These are phyloP conservation scores for Alternaria longipes DNA, from an alignment of 2,329 filamentous ascomycete genomes.

Conservation along the genomic window DNA sequence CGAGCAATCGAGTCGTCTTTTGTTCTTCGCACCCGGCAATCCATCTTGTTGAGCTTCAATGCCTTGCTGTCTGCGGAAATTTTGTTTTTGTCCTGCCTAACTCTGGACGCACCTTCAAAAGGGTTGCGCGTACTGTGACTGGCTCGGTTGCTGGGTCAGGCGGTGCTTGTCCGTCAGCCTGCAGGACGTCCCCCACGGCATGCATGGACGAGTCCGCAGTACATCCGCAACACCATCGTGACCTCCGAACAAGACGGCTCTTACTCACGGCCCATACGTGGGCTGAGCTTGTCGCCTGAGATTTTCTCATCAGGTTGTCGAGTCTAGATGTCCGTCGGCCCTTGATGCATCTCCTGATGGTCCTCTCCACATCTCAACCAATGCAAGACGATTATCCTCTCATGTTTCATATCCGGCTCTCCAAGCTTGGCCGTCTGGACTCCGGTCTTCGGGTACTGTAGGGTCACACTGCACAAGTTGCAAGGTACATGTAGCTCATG, in stretches of 20 bases:
- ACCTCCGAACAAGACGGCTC: conserved; percentile 2
- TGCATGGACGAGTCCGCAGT: not conserved
- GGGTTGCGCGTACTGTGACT: conserved; percentile 23
- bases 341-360: not conserved
- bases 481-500: not conserved
- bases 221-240: conserved; percentile 14
- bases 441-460: not conserved
- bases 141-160: conserved; percentile 29
- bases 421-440: conserved; percentile 8
- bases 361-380: not conserved
- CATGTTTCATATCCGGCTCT: conserved; percentile 13
- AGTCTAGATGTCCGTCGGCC: not conserved
- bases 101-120: conserved; percentile 15
- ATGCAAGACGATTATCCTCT: not conserved
- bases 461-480: not conserved
- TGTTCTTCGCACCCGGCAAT: not conserved
- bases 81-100: conserved; percentile 16
- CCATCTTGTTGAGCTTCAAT: conserved; percentile 21
- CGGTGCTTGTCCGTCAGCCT: conserved; percentile 16
- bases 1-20: not conserved
- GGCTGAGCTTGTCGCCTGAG: conserved; percentile 11
- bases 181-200: conserved; percentile 11
- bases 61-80: conserved; percentile 13
- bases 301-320: not conserved
- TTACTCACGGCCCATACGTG: not conserved